These are phyloP conservation scores for Rubroshorea leprosula DNA, from an alignment of 345 rosid genomes.

Conservation along the genomic window DNA sequence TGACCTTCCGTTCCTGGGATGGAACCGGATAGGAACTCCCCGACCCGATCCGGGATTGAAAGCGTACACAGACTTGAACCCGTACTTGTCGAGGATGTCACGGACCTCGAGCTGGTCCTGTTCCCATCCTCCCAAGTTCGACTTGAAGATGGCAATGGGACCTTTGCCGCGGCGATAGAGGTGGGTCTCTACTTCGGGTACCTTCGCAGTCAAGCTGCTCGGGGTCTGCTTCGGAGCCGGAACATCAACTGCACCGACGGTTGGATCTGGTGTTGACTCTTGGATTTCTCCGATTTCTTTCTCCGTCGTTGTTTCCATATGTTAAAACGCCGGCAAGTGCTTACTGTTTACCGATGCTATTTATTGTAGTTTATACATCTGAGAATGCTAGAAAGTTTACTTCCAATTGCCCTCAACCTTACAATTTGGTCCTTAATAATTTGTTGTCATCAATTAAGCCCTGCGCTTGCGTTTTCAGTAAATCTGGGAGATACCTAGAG, in stretches of 20 bases:
- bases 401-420: no score
- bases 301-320: constrained; percentile 25
- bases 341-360: neutral
- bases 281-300: constrained; percentile 46
- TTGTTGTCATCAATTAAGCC: no score
- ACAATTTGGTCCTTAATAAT: no score
- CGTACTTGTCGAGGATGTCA: constrained; percentile 63
- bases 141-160: constrained; percentile 77
- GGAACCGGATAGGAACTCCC: constrained; percentile 59
- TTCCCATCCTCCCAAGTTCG: constrained; percentile 71
- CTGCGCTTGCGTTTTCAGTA: no score
- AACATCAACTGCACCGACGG: constrained; percentile 11
- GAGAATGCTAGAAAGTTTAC: no score
- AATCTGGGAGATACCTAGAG: no score
- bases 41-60: constrained; percentile 45
- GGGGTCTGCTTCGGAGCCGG: constrained; percentile 9
- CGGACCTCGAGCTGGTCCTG: constrained; percentile 89
- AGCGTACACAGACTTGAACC: constrained; percentile 67
- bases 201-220: constrained; percentile 35
- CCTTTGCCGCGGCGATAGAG: constrained; percentile 66
- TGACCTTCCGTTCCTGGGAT: constrained; percentile 75
- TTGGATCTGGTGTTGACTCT: constrained; percentile 27
- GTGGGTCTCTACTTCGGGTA: constrained; percentile 80
- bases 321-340: constrained; percentile 3
- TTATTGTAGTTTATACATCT: neutral